Evolutionary conservation across 1,284 basidiomycete species (phyloP).

Genomic region (Microbotryum lychnidis-dioicae): DNA sequence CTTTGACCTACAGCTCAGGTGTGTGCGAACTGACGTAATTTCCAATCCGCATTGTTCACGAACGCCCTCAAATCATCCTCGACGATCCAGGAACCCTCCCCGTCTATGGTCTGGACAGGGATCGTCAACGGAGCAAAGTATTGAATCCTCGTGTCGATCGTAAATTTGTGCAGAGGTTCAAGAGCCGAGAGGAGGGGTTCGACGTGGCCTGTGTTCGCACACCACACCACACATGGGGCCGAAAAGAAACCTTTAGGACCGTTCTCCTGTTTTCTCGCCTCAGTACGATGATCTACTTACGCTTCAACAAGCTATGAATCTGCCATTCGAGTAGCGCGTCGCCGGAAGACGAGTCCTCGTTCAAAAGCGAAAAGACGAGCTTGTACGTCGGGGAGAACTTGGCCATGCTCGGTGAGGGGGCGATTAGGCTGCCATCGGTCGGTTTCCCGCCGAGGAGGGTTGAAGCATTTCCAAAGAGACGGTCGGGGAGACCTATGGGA

Average conservation of each 20-base stretch:
- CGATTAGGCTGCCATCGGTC: too few species aligned
- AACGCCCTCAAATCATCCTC: constrained; percentile 80
- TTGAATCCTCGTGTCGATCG: constrained; percentile 86
- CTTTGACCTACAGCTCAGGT: background rate
- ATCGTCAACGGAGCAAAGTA: constrained; percentile 85
- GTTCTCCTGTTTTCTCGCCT: too few species aligned
- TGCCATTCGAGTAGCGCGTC: constrained; percentile 61
- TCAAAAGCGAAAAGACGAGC: constrained; percentile 71
- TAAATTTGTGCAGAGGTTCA: constrained; percentile 70
- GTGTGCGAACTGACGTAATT: constrained; percentile 56
- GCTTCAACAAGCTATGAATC: constrained; percentile 52
- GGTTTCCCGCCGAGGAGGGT: too few species aligned
- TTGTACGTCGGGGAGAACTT: constrained; percentile 72
- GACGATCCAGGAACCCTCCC: constrained; percentile 52
- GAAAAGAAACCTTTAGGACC: too few species aligned
- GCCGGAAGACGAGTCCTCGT: constrained; percentile 72
- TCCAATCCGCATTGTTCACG: constrained; percentile 93
- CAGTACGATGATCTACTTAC: constrained; percentile 41
- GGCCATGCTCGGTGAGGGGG: constrained; percentile 43
- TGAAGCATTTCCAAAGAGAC: too few species aligned
- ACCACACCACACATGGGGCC: too few species aligned
- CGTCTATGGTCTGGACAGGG: constrained; percentile 40
- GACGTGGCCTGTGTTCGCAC: constrained; percentile 52
- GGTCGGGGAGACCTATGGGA: too few species aligned
- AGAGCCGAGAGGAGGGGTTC: constrained; percentile 57